Conservation (phyloP, 2,329 filamentous ascomycete species). For the Sporothrix brasiliensis region DNA sequence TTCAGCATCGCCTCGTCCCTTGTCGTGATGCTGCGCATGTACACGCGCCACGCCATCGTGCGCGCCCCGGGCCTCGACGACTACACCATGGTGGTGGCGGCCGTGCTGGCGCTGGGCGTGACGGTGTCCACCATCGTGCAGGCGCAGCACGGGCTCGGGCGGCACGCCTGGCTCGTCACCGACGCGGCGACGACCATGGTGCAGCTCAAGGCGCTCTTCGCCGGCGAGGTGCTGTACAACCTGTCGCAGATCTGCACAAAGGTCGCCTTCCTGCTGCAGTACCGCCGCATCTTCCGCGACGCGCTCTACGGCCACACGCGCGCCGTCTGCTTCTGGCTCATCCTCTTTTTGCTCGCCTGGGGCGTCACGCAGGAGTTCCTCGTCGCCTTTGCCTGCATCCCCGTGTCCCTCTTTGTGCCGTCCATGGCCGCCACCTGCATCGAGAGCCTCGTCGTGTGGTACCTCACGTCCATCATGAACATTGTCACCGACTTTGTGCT, state of each 20-base stretch:
- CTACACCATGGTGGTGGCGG: slow-evolving; percentile 39
- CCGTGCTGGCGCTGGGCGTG: slow-evolving; percentile 38
- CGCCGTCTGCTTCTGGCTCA: slow-evolving; percentile 37
- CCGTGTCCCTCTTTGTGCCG: slow-evolving; percentile 38
- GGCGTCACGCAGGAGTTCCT: slow-evolving; percentile 40
- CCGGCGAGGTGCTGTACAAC: slow-evolving; percentile 45
- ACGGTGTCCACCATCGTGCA: slow-evolving; percentile 36
- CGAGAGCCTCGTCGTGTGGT: slow-evolving; percentile 40
- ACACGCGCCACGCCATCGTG: slow-evolving; percentile 40
- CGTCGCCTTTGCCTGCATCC: slow-evolving; percentile 41
- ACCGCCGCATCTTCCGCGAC: slow-evolving; percentile 46
- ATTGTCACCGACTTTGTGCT: slow-evolving; percentile 89
- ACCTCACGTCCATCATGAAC: slow-evolving; percentile 61
- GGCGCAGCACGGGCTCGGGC: slow-evolving; percentile 39
- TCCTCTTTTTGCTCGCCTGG: slow-evolving; percentile 41
- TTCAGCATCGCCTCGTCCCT: slow-evolving; percentile 38
- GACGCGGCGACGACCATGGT: slow-evolving; percentile 33
- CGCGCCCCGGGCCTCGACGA: slow-evolving; percentile 40
- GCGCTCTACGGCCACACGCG: slow-evolving; percentile 34
- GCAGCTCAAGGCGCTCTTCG: slow-evolving; percentile 42
- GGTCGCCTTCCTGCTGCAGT: slow-evolving; percentile 46
- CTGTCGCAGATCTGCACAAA: slow-evolving; percentile 43
- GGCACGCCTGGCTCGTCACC: slow-evolving; percentile 38
- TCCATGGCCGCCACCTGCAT: slow-evolving; percentile 38
- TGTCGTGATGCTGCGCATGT: slow-evolving; percentile 40